These are phyloP conservation scores for Xenosphaeropsis pyriputrescens DNA, from an alignment of 2,329 filamentous ascomycete species.

Conservation along the genomic window DNA sequence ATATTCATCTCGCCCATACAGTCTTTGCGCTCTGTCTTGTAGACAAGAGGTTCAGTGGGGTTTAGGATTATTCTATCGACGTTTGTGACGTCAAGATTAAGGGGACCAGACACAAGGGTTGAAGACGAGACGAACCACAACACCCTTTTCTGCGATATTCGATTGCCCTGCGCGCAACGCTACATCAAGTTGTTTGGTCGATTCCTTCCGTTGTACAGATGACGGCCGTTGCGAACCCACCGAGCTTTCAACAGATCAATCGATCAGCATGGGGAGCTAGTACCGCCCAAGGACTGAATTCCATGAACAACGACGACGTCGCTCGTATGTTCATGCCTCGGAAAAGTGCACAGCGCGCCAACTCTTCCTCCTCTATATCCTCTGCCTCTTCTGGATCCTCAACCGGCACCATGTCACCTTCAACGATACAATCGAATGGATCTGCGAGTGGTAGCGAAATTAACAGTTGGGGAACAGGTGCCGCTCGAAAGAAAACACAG, in stretches of 20 bases:
- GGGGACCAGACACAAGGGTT: too few relatives aligned
- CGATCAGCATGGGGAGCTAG: conserved; percentile 53
- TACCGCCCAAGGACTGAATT: conserved; percentile 39
- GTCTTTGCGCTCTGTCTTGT: too few relatives aligned
- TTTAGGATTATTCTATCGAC: too few relatives aligned
- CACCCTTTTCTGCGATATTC: too few relatives aligned
- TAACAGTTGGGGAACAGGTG: conserved; percentile 20
- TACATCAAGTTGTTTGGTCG: too few relatives aligned
- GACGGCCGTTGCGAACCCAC: conserved; percentile 54
- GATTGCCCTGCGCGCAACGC: too few relatives aligned
- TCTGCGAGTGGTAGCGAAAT: conserved; percentile 15
- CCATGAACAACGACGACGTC: conserved; percentile 73
- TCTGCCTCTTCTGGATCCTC: conserved; percentile 48
- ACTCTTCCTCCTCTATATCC: conserved; percentile 80
- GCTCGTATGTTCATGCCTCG: conserved; percentile 82
- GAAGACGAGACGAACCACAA: too few relatives aligned
- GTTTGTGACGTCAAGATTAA: too few relatives aligned
- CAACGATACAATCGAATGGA: conserved; percentile 47
- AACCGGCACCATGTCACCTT: conserved; percentile 31
- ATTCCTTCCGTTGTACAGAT: conserved; percentile 22
- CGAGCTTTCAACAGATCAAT: conserved; percentile 47
- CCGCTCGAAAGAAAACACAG: conserved; percentile 30
- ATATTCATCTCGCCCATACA: too few relatives aligned
- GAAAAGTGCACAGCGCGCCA: conserved; percentile 73
- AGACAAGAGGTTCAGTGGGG: too few relatives aligned